A percentile compares a stretch with the other conserved stretches of the same genome.
Conservation (phyloP, 2,329 filamentous ascomycete genomes). For the Neurospora crassa region DNA sequence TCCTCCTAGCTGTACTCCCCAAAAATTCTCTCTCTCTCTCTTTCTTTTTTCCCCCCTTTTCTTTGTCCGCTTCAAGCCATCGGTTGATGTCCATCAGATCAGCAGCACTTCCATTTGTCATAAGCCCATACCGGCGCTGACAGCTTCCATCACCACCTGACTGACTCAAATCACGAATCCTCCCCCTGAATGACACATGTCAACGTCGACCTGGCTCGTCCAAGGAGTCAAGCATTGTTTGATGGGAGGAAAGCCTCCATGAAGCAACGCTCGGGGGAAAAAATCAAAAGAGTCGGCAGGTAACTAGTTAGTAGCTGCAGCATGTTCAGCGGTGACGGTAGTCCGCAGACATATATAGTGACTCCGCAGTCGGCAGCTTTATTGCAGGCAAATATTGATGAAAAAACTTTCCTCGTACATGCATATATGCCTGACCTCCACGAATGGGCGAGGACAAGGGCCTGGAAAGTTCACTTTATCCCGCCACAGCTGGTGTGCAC, state of each 20-base stretch:
- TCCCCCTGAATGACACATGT: background rate
- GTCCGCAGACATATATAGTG: rapidly evolving
- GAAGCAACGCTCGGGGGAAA: background rate
- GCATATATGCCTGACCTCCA: background rate
- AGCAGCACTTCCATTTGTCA: background rate
- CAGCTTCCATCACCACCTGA: background rate
- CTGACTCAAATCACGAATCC: background rate
- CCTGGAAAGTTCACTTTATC: background rate
- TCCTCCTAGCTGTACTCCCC: too few species aligned
- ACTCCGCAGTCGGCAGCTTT: background rate
- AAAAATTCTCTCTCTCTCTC: background rate
- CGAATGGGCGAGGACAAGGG: background rate
- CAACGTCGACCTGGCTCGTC: background rate
- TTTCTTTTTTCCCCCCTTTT: background rate
- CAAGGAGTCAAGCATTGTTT: background rate
- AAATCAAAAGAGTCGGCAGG: background rate
- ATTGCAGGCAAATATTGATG: background rate
- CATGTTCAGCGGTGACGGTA: background rate
- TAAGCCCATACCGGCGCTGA: background rate
- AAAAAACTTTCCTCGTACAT: background rate
- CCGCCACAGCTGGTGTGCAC: background rate
- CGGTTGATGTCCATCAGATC: background rate
- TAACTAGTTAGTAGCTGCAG: background rate
- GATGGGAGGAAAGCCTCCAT: background rate
- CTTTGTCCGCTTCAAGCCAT: background rate